These are phyloP conservation scores for Malus orientalis DNA, from an alignment of 306 rosid species.

Conservation along the genomic window DNA sequence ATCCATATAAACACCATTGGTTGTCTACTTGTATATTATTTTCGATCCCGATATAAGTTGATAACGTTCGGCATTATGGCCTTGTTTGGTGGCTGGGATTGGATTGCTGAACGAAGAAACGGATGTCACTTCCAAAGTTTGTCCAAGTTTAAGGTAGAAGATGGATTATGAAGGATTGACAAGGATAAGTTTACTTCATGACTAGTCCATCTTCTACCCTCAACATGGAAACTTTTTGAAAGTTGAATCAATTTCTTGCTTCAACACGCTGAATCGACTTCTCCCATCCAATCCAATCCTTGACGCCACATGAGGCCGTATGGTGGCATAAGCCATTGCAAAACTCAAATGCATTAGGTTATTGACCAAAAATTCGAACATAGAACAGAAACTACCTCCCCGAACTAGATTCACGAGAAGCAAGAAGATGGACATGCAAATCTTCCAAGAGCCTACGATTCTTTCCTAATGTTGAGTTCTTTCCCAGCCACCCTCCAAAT, in stretches of 20 bases:
- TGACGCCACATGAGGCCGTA: background rate
- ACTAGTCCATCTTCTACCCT: background rate
- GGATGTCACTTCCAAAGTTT: background rate
- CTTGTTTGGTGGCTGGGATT: background rate
- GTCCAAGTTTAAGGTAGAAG: background rate
- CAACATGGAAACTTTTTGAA: background rate
- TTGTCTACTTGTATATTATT: background rate
- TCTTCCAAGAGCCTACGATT: conserved; percentile 84
- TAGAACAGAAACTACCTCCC: conserved; percentile 52
- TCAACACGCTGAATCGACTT: background rate
- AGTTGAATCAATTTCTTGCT: background rate
- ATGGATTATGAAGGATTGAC: background rate
- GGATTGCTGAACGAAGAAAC: background rate
- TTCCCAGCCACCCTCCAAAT: conserved; percentile 96
- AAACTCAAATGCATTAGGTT: conserved; percentile 4
- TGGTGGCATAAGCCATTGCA: background rate
- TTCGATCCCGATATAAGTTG: background rate
- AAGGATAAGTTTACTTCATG: background rate
- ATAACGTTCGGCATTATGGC: background rate
- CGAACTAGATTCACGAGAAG: conserved; percentile 74
- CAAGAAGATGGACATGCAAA: conserved; percentile 80
- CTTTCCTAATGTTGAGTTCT: conserved; percentile 81
- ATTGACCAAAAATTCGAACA: conserved; percentile 5
- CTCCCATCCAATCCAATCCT: background rate
- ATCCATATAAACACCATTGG: background rate